A percentile compares a stretch with the other conserved stretches of the same genome.
These are phyloP conservation scores for Ceratobasidium sp. DNA, from an alignment of 1,284 basidiomycete genomes.

Conservation along the genomic window DNA sequence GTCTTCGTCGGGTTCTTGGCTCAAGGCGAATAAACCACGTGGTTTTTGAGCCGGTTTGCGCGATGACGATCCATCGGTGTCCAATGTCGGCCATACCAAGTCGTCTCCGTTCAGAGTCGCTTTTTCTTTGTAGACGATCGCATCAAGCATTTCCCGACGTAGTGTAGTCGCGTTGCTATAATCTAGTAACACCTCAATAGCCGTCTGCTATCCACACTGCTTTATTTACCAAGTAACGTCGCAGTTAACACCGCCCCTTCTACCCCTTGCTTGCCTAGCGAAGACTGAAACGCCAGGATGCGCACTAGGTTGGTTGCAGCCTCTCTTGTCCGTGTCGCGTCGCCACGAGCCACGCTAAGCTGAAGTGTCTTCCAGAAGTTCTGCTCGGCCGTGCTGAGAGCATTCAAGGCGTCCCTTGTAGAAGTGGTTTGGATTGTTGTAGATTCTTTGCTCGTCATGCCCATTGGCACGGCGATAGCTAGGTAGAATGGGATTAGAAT, in stretches of 20 bases:
- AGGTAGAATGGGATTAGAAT: not conserved
- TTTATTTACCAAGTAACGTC: slow-evolving; percentile 72
- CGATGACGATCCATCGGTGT: slow-evolving; percentile 51
- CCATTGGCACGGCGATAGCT: slow-evolving; percentile 90
- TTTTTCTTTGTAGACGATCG: slow-evolving; percentile 65
- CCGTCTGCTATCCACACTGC: slow-evolving; percentile 14
- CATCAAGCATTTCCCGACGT: slow-evolving; percentile 82
- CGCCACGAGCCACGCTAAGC: slow-evolving; percentile 70
- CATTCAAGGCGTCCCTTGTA: slow-evolving; percentile 71
- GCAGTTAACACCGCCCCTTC: slow-evolving; percentile 69
- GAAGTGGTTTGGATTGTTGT: slow-evolving; percentile 59
- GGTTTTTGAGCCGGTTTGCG: not conserved
- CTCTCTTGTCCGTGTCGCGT: slow-evolving; percentile 78
- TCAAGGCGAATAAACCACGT: slow-evolving; percentile 35
- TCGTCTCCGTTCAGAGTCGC: slow-evolving; percentile 63
- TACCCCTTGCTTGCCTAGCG: slow-evolving; percentile 72
- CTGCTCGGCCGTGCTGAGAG: slow-evolving; percentile 75
- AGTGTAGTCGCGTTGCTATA: slow-evolving; percentile 80
- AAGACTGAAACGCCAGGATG: slow-evolving; percentile 81
- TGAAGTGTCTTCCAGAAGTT: slow-evolving; percentile 77
- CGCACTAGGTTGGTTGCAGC: slow-evolving; percentile 80
- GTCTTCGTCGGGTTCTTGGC: slow-evolving; percentile 54
- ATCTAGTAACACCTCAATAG: slow-evolving; percentile 61
- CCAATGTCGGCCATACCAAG: slow-evolving; percentile 72
- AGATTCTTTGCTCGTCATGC: slow-evolving; percentile 67